A percentile compares a stretch with the other conserved stretches of the same genome.
These are phyloP conservation scores for Dalechampia spathulata DNA, from an alignment of 441 rosid species.

Conservation along the genomic window DNA sequence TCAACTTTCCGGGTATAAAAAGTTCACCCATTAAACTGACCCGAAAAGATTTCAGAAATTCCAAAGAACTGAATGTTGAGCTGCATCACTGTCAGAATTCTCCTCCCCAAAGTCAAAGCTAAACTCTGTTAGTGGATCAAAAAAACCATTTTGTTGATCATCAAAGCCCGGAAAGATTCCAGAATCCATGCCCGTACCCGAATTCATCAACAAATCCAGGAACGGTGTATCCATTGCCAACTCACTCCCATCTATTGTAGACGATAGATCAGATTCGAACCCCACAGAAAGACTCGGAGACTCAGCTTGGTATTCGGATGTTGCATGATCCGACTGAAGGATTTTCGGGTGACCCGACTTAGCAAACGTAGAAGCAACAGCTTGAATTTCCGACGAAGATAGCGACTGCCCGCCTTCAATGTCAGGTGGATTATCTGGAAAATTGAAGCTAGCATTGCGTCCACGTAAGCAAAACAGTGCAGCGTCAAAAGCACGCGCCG, in stretches of 20 bases:
- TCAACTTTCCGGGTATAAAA: too few relatives aligned
- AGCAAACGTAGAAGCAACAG: constrained; percentile 51
- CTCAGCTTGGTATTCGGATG: constrained; percentile 22
- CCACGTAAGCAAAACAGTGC: constrained; percentile 74
- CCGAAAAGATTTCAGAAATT: constrained; percentile 23
- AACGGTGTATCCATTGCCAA: constrained; percentile 19
- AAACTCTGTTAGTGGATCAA: background rate
- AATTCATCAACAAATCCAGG: constrained; percentile 27
- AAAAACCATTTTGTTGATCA: too few relatives aligned
- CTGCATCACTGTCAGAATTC: constrained; percentile 13
- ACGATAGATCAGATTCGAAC: constrained; percentile 26
- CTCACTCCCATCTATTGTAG: constrained; percentile 17
- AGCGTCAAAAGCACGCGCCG: constrained; percentile 87
- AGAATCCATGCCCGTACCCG: constrained; percentile 21
- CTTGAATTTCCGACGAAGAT: constrained; percentile 48
- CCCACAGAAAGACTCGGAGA: constrained; percentile 27
- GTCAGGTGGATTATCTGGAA: constrained; percentile 60
- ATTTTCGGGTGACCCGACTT: constrained; percentile 33
- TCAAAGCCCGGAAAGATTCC: constrained; percentile 40
- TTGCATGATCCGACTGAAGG: background rate
- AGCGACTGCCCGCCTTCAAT: constrained; percentile 41
- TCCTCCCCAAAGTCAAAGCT: constrained; percentile 18
- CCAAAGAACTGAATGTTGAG: constrained; percentile 30
- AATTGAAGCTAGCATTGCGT: constrained; percentile 49
- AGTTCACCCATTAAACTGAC: too few relatives aligned